Percentiles rank a stretch among this genome's conserved stretches.
phyloP scores from a whole-genome alignment of 352 stramenopile species.

The Phytophthora brassicae region DNA sequence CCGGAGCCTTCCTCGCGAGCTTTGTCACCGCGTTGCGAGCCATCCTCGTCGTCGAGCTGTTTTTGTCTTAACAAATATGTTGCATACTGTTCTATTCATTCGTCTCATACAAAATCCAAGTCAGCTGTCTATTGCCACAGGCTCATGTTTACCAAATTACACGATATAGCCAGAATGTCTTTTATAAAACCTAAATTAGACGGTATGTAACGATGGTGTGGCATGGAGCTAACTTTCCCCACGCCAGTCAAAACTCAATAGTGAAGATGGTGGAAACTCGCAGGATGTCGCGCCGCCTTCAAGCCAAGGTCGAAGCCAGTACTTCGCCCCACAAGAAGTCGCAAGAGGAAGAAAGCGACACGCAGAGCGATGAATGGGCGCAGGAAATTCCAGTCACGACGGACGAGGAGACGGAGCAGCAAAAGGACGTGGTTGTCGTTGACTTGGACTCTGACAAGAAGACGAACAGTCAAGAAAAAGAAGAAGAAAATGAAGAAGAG shows the following conservation, averaged over 20 bases:
- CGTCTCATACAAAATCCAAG: too few relatives aligned
- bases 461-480: background rate
- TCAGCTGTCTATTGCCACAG: too few relatives aligned
- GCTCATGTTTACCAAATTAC: too few relatives aligned
- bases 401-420: constrained; percentile 8
- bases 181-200: too few relatives aligned
- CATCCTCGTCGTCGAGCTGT: too few relatives aligned
- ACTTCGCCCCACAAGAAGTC: constrained; percentile 16
- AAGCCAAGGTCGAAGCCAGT: constrained; percentile 36
- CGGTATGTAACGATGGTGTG: too few relatives aligned
- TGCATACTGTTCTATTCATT: too few relatives aligned
- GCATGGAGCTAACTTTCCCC: too few relatives aligned
- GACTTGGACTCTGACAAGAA: constrained; percentile 12
- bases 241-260: constrained; percentile 24
- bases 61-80: too few relatives aligned
- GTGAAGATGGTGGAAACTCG: constrained; percentile 64
- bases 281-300: constrained; percentile 57
- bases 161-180: too few relatives aligned
- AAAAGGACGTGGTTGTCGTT: constrained; percentile 4
- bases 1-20: constrained; percentile 38
- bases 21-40: constrained; percentile 32
- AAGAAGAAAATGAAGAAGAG: constrained; percentile 35
- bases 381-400: constrained; percentile 26
- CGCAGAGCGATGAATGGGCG: constrained; percentile 19
- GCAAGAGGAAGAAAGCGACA: constrained; percentile 7